A percentile compares a stretch with the other conserved stretches of the same genome.
Evolutionary conservation across 2,329 filamentous ascomycete species (phyloP).

Genomic region (Cytospora mali): DNA sequence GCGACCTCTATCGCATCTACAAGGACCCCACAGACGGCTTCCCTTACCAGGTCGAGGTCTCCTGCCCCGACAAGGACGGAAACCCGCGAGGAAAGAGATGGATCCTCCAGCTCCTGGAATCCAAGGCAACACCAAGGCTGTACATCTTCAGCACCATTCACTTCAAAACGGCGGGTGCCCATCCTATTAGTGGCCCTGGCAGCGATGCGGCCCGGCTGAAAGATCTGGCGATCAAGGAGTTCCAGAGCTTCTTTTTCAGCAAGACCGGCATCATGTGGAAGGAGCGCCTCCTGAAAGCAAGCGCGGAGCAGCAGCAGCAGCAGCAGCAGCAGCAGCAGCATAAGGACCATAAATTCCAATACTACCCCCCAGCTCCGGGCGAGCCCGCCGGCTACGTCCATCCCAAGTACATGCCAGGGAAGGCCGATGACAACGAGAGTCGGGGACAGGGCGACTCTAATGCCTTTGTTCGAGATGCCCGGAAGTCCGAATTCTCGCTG

Average conservation of each 20-base stretch:
- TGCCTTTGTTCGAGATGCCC: neutral
- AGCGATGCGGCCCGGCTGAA: conserved; percentile 45
- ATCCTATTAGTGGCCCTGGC: conserved; percentile 43
- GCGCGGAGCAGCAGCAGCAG: too few relatives aligned
- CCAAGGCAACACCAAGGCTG: conserved; percentile 57
- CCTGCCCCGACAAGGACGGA: conserved; percentile 33
- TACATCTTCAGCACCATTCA: conserved; percentile 64
- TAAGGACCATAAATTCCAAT: neutral
- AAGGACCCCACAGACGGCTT: conserved; percentile 61
- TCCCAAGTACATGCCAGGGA: neutral
- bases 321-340: too few relatives aligned
- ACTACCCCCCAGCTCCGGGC: neutral
- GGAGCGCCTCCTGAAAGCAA: conserved; percentile 47
- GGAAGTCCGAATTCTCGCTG: neutral
- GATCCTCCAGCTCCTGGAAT: conserved; percentile 67
- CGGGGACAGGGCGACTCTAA: neutral
- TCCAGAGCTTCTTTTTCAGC: conserved; percentile 58
- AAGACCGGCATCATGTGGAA: conserved; percentile 64
- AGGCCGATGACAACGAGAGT: neutral
- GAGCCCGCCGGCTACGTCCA: neutral
- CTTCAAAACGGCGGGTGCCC: conserved; percentile 44
- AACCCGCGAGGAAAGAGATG: neutral
- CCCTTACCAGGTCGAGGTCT: conserved; percentile 63
- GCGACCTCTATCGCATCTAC: conserved; percentile 65
- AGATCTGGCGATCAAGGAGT: conserved; percentile 49